Evolutionary conservation across 2,329 filamentous ascomycete genomes (phyloP), one percentile per base, ranked within the genome.

Genomic region (Albophoma yamanashiensis): DNA sequence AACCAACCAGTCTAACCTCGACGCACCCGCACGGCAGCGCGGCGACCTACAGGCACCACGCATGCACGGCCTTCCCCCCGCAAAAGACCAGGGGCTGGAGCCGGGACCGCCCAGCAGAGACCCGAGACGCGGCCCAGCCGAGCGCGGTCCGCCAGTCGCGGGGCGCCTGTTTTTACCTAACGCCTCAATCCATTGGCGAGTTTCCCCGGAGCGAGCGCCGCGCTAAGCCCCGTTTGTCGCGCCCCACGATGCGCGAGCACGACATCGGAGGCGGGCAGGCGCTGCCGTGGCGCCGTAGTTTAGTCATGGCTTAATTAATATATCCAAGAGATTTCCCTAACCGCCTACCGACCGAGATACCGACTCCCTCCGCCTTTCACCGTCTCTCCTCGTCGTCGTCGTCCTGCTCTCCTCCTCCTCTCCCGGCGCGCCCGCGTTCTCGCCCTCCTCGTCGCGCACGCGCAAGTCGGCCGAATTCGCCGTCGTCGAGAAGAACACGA

Each of bases 201-300:
- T 15, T 52, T 50, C 47, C 27, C 47, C 47, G 17, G 47, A n/a
- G 47, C 47, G 47, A 31, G 25, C 47, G 27, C 47, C 27, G 11
- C 47, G 27, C 47, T 52, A 52, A 14, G 27, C 47, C 25, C 15
- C 4, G 22, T 20, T 50, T 1, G 47, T 50, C 14, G 27, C 17
- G 47, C 47, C 47, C 47, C 47, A 20, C 47, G 47, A 34, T n/a
- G 47, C 25, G 11, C 7, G 47, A 65, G 64, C 64, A 65, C 65
- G 65, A 67, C 64, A 67, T 67, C 63, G 64, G 62, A 65, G 61
- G 25, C 47, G 14, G 47, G 25, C 14, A 12, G 42, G 22, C 22
- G 45, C 45, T 25, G 43, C n/a, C 43, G 43, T 47, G 43, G 22
- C 43, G 60, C 58, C 60, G 58, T 31, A 42, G 57, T 42, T 42